Evolutionary conservation across 2,329 filamentous ascomycete species (phyloP), one percentile per base, ranked within the genome.

Genomic region (Venturia carpophila): DNA sequence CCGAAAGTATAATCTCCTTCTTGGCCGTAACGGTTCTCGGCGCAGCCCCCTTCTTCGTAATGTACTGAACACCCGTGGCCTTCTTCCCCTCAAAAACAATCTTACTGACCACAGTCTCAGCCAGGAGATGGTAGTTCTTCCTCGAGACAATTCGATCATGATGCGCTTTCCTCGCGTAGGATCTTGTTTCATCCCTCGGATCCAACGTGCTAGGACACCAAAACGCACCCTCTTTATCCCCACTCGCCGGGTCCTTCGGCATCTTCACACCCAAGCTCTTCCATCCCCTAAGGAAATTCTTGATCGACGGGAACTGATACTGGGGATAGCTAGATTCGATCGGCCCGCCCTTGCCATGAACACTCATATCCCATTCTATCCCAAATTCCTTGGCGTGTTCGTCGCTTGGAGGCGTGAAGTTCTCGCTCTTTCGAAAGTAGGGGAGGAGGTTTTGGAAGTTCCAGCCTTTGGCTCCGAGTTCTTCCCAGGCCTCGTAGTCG

Each of bases 401-500:
- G 2, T 62, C 42, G 24, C 15, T 9, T 17, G 62, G 17, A 1
- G 62, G 21, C n/a, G 41, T 49, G 42, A 30, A 64, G 11, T 49
- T 37, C 15, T 52, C 42, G 10, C 41, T 67, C 70, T 73, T 60
- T 55, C 45, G 63, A 45, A 73, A 73, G 0, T 70, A 60, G 2
- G 64, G 69, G 58, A 3, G 66, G 27, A 82, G 67, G 7, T 76
- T 76, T 49, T 82, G 74, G 82, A 82, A 87, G 0, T 78, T 76
- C 85, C 85, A 87, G 1, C 83, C 84, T 72, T 15, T 41, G 39
- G 76, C 72, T 5, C 64, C 64, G 9, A 63, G 45, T 19, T n/a
- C 19, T 60, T 79, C 80, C 84, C 84, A 87, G 0, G 78, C 78
- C 71, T 87, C 80, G 60, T 77, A 78, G 66, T 77, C 75, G 7